Percentiles rank a stretch among this genome's conserved stretches.
Evolutionary conservation across 225 moss, liverwort and hornwort genomes (phyloP).

Genomic region (Lunularia cruciata): DNA sequence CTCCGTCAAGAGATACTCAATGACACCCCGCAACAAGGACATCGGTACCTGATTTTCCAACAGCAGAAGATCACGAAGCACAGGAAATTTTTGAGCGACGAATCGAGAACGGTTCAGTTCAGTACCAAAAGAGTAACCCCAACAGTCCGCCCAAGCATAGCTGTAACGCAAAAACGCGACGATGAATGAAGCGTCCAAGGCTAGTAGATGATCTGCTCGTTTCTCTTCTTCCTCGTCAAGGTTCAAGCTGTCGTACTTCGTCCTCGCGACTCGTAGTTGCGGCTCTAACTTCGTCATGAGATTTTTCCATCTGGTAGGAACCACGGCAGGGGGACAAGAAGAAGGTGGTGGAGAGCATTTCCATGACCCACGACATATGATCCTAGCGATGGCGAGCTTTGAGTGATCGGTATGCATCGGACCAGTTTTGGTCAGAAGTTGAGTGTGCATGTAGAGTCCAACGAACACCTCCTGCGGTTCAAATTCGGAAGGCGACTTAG

Average conservation of each 20-base stretch:
- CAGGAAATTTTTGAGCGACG: not conserved
- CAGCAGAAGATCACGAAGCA: not conserved
- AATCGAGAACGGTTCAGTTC: not conserved
- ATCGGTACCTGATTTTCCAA: conserved; percentile 4
- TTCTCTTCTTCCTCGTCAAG: not conserved
- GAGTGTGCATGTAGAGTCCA: not conserved
- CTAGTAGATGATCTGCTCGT: not conserved
- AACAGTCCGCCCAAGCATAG: not conserved
- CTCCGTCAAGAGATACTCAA: too few species aligned
- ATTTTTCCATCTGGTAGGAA: too few species aligned
- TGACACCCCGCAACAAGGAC: not conserved
- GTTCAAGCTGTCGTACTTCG: too few species aligned
- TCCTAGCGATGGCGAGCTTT: not conserved
- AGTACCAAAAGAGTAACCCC: not conserved
- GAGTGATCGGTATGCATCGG: not conserved
- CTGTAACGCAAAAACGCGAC: not conserved
- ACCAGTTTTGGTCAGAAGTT: not conserved
- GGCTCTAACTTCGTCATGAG: too few species aligned
- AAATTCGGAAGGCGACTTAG: not conserved
- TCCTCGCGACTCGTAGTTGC: too few species aligned
- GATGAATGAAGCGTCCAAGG: not conserved
- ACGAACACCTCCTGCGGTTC: not conserved
- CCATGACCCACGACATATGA: not conserved
- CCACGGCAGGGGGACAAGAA: not conserved
- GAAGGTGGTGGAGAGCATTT: not conserved